Evolutionary conservation across 441 rosid species (phyloP).

Genomic region (Codiaeum variegatum): DNA sequence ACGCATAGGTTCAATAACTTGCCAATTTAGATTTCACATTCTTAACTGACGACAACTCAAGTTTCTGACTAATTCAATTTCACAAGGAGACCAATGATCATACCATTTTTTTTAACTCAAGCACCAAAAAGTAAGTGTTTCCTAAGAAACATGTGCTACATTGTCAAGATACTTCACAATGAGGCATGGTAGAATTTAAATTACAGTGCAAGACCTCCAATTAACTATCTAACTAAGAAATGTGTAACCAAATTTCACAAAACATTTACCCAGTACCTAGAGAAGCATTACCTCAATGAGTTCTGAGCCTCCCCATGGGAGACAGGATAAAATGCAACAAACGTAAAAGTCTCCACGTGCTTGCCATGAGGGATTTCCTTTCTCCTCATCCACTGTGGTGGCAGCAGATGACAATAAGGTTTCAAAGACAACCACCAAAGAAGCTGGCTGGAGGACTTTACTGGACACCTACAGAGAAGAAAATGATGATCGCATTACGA

Average conservation of each 20-base stretch:
- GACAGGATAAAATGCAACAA: constrained; percentile 83
- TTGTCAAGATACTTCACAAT: not conserved
- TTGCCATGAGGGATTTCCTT: constrained; percentile 98
- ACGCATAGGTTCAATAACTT: not conserved
- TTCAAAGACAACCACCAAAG: constrained; percentile 78
- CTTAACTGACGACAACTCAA: not conserved
- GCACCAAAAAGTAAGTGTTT: not conserved
- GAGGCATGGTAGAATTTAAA: not conserved
- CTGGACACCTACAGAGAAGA: constrained; percentile 74
- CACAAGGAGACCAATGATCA: not conserved
- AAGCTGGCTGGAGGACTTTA: constrained; percentile 88
- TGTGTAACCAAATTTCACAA: not conserved
- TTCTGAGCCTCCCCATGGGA: constrained; percentile 99
- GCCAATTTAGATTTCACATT: not conserved
- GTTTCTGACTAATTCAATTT: not conserved
- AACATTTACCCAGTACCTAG: constrained; percentile 4
- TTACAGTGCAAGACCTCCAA: not conserved
- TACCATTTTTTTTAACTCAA: not conserved
- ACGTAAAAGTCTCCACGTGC: constrained; percentile 92
- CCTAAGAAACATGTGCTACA: not conserved
- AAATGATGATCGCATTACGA: constrained; percentile 12
- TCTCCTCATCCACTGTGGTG: constrained; percentile 94
- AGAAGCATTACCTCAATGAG: constrained; percentile 66
- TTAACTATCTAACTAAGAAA: not conserved
- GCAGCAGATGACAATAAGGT: constrained; percentile 93